Evolutionary conservation across 345 rosid genomes (phyloP).

Genomic region (Stellera chamaejasme): DNA sequence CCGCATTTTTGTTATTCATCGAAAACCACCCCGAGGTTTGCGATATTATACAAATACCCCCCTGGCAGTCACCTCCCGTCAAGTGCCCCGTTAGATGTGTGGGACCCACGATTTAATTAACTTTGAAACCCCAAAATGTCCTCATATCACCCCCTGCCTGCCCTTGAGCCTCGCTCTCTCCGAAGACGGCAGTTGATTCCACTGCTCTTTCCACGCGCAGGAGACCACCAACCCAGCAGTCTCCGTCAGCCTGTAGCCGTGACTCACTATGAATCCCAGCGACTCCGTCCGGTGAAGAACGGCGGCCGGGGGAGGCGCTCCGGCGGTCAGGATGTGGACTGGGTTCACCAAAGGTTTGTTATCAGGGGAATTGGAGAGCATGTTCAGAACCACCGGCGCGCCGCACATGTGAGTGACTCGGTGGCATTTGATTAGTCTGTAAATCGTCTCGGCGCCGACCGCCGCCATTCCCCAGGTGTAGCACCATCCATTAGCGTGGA

Average conservation of each 20-base stretch:
- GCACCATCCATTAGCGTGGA: constrained; percentile 85
- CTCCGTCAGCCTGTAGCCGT: constrained; percentile 76
- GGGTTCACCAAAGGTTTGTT: constrained; percentile 28
- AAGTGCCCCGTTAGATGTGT: too few relatives aligned
- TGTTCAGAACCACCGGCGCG: constrained; percentile 80
- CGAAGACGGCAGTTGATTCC: constrained; percentile 52
- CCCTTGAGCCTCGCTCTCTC: constrained; percentile 60
- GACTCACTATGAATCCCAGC: constrained; percentile 56
- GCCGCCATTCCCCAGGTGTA: constrained; percentile 78
- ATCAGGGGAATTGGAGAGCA: constrained; percentile 38
- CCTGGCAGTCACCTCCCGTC: too few relatives aligned
- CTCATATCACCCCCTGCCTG: constrained; percentile 70
- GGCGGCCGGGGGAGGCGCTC: constrained; percentile 79
- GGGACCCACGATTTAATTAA: too few relatives aligned
- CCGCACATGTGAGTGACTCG: constrained; percentile 84
- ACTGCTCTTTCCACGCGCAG: constrained; percentile 68
- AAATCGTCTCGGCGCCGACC: constrained; percentile 48
- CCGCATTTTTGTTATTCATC: too few relatives aligned
- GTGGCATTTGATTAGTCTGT: constrained; percentile 37
- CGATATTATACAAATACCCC: too few relatives aligned
- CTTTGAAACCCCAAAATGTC: too few relatives aligned
- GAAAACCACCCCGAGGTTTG: too few relatives aligned
- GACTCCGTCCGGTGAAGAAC: constrained; percentile 53
- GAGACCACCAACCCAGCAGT: constrained; percentile 52
- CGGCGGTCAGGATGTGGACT: constrained; percentile 63